These are phyloP conservation scores for Colletotrichum liriopes DNA, from an alignment of 2,329 filamentous ascomycete genomes.

Conservation along the genomic window DNA sequence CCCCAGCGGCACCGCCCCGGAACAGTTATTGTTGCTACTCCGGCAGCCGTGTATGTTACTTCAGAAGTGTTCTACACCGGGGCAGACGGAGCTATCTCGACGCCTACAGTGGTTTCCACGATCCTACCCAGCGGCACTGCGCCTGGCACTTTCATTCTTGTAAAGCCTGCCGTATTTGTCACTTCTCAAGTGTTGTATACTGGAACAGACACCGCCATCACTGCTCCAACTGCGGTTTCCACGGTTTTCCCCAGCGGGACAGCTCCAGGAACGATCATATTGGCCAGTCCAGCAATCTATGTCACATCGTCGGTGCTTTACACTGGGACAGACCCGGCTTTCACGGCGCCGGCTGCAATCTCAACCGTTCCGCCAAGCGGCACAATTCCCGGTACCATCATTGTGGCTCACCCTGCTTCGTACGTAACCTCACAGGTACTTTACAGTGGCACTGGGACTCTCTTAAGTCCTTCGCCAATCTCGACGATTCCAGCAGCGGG, in stretches of 20 bases:
- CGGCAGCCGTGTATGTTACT: constrained; percentile 32
- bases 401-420: constrained; percentile 9
- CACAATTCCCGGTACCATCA: constrained; percentile 19
- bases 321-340: constrained; percentile 6
- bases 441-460: constrained; percentile 14
- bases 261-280: constrained; percentile 21
- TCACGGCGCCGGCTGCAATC: constrained; percentile 11
- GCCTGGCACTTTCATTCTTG: constrained; percentile 32
- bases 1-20: constrained; percentile 22
- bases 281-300: constrained; percentile 25
- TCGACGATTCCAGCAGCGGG: constrained; percentile 23
- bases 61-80: constrained; percentile 25
- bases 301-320: constrained; percentile 28
- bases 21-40: constrained; percentile 27
- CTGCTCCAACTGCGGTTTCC: constrained; percentile 16
- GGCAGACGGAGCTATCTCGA: constrained; percentile 1
- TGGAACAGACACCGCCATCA: constrained; percentile 28
- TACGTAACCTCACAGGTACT: constrained; percentile 28
- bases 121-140: constrained; percentile 30
- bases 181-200: constrained; percentile 35
- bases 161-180: constrained; percentile 31
- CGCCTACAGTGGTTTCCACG: constrained; percentile 23
- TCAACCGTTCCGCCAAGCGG: constrained; percentile 24
- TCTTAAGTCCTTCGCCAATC: constrained; percentile 14
- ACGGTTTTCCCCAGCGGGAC: constrained; percentile 35